Percentiles rank a stretch among this genome's conserved stretches.
Evolutionary conservation across 345 rosid genomes (phyloP).

Genomic region (Populus tremula): DNA sequence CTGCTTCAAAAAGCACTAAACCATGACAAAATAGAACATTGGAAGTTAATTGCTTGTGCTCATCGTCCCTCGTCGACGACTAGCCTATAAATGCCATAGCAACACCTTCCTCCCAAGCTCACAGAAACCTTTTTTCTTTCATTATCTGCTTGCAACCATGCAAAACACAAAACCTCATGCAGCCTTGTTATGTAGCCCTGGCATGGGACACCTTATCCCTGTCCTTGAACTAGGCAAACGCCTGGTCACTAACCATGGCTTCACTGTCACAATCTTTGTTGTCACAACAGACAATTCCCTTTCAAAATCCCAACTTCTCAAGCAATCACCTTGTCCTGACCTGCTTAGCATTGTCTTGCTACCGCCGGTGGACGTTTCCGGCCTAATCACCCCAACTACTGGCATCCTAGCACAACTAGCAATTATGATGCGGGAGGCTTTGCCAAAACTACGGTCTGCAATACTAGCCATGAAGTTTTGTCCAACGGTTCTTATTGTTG

Average conservation of each 20-base stretch:
- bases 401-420: neutral
- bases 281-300: constrained; percentile 5
- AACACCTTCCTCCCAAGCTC: too few species aligned
- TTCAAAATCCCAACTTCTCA: neutral
- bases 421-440: constrained; percentile 6
- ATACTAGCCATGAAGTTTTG: neutral
- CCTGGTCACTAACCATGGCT: constrained; percentile 8
- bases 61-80: too few species aligned
- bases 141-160: neutral
- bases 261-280: constrained; percentile 8
- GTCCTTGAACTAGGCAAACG: constrained; percentile 20
- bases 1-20: too few species aligned
- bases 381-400: neutral
- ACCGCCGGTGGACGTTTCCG: constrained; percentile 6
- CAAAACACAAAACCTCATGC: constrained; percentile 12
- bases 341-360: constrained; percentile 1
- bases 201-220: constrained; percentile 18
- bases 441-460: neutral
- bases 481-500: constrained; percentile 11
- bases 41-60: too few species aligned
- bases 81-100: too few species aligned
- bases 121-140: too few species aligned
- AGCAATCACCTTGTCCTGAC: neutral
- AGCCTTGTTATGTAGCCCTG: constrained; percentile 14
- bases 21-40: too few species aligned